Evolutionary conservation across 2,329 filamentous ascomycete genomes (phyloP).

Genomic region (Beauveria rudraprayagi): DNA sequence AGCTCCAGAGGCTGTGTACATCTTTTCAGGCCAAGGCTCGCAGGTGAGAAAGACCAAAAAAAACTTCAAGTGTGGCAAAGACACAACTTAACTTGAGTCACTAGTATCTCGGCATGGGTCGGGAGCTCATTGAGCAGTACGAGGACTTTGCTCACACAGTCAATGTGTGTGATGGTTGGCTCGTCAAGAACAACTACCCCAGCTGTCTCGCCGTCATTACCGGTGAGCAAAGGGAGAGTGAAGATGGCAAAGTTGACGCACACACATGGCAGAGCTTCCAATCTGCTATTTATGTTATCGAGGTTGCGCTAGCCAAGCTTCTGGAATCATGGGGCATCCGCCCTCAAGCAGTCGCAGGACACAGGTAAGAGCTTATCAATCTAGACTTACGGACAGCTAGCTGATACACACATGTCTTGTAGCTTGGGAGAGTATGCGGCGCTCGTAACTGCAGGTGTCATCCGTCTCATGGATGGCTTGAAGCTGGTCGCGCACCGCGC

Average conservation of each 20-base stretch:
- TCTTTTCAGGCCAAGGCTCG: neutral
- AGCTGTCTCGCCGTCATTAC: neutral
- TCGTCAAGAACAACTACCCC: neutral
- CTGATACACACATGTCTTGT: neutral
- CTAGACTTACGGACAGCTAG: neutral
- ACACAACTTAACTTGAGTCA: neutral
- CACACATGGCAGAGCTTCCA: conserved; percentile 19
- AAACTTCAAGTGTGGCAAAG: neutral
- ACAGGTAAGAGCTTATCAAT: conserved; percentile 14
- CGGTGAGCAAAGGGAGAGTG: neutral
- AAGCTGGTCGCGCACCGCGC: conserved; percentile 18
- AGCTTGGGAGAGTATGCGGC: conserved; percentile 22
- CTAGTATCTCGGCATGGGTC: neutral
- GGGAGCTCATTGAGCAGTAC: neutral
- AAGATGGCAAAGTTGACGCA: neutral
- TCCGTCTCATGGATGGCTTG: conserved; percentile 16
- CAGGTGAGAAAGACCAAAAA: neutral
- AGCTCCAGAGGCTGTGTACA: neutral
- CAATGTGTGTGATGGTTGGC: neutral
- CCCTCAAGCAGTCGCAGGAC: conserved; percentile 18
- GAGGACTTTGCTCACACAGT: neutral
- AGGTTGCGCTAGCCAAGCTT: conserved; percentile 21
- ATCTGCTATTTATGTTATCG: conserved; percentile 22
- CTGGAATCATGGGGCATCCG: conserved; percentile 20
- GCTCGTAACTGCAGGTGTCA: conserved; percentile 14